These are phyloP conservation scores for Fusarium papillatum DNA, from an alignment of 2,329 filamentous ascomycete genomes.

Conservation along the genomic window DNA sequence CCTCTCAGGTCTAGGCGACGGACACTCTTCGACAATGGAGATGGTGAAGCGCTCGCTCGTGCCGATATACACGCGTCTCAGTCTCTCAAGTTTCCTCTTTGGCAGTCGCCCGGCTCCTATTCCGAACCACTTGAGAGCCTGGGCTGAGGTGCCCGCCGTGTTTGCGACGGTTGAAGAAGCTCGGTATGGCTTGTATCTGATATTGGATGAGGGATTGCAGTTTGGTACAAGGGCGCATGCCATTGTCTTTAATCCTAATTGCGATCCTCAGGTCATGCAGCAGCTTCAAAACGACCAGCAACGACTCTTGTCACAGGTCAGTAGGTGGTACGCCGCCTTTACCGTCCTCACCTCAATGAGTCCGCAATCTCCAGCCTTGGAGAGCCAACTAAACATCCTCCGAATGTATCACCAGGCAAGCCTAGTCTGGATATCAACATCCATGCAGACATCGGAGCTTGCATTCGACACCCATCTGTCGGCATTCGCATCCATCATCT, in stretches of 20 bases:
- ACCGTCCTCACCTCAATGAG: constrained; percentile 44
- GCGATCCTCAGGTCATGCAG: constrained; percentile 41
- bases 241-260: constrained; percentile 42
- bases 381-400: constrained; percentile 46
- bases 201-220: constrained; percentile 55
- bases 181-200: constrained; percentile 49
- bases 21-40: constrained; percentile 48
- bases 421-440: constrained; percentile 49
- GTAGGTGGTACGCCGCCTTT: constrained; percentile 49
- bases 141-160: constrained; percentile 47
- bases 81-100: constrained; percentile 57
- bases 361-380: constrained; percentile 23
- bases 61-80: constrained; percentile 59
- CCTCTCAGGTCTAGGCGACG: constrained; percentile 49
- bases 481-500: constrained; percentile 54
- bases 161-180: constrained; percentile 52
- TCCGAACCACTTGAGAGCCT: constrained; percentile 50
- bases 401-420: constrained; percentile 53
- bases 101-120: constrained; percentile 53
- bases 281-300: constrained; percentile 49
- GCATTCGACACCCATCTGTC: constrained; percentile 51
- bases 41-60: constrained; percentile 56
- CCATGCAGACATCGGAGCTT: constrained; percentile 47
- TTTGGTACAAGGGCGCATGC: constrained; percentile 48
- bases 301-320: constrained; percentile 46